Evolutionary conservation across 179 eudicot genomes (phyloP), one percentile per base, ranked within the genome.

Genomic region (Nepenthes alata): DNA sequence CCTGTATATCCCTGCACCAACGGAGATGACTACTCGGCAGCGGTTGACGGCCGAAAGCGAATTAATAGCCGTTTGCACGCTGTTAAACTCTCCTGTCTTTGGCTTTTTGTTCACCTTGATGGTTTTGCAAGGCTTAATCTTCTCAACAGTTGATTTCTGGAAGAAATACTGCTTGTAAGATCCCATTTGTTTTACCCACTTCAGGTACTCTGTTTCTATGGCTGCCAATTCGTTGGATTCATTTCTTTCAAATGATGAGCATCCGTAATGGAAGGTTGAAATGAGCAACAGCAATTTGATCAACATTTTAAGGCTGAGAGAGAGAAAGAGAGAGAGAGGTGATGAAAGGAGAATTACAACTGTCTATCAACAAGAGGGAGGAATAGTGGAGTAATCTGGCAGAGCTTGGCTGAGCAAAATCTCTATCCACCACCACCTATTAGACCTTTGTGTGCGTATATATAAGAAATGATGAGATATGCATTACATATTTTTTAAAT

Each of bases 1-100:
- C 91, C 81, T 81, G 82, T 79, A 88, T 58, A 67, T 81, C 2
- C 95, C 95, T 13, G 70, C 61, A 66, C 77, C 61, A 70, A 88
- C 71, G 37, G 72, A 77, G 67, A 88, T 83, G 59, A 85, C 81
- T 37, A 81, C 83, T 0, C 85, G 79, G 49, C 95, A 85, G 11
- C 44, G 67, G 66, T 83, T 83, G 41, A 53, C 35, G 1, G 67
- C 56, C 0, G 89, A 87, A 10, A 88, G 70, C n/a, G 87, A 83
- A 55, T 58, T 57, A 37, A 88, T 73, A 36, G 95, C 95, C 57
- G 70, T 38, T 59, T 83, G 91, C 47, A 83, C 75, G 5, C 79
- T 68, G 50, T 45, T 51, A 71, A 77, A 88, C 47, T 80, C 75
- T 52, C 85, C 84, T 3, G 39, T 11, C 53, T 65, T 75, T 0